These are phyloP conservation scores for Emmonsiellopsis sp. DNA, from an alignment of 2,329 filamentous ascomycete species.

Conservation along the genomic window DNA sequence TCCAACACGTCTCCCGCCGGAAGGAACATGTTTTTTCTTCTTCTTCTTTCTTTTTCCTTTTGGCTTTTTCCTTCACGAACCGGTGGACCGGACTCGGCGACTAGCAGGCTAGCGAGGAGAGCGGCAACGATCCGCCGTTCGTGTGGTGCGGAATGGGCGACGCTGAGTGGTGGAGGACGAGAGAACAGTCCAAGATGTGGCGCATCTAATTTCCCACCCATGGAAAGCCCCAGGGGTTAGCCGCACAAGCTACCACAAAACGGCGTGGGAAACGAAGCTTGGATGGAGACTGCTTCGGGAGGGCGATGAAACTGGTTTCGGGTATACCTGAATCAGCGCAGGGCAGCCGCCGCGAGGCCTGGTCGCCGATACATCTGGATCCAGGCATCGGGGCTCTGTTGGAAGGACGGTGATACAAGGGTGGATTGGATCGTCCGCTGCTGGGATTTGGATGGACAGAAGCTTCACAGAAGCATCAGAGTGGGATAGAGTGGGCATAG, in stretches of 20 bases:
- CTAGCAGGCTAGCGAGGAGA: not conserved
- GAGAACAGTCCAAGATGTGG: constrained; percentile 7
- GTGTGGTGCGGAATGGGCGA: not conserved
- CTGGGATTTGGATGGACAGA: no score
- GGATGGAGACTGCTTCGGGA: not conserved
- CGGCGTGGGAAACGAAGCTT: not conserved
- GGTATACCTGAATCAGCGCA: not conserved
- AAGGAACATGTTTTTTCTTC: not conserved
- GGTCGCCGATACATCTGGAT: no score
- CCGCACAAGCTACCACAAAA: not conserved
- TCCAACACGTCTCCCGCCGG: no score
- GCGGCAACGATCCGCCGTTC: not conserved
- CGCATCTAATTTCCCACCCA: constrained; percentile 14
- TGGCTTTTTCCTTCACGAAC: not conserved
- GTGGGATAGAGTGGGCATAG: no score
- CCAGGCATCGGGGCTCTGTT: no score
- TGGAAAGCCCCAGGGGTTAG: constrained; percentile 5
- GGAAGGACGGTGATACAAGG: no score
- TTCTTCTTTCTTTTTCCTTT: not conserved
- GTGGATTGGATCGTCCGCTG: no score
- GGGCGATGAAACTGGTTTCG: not conserved
- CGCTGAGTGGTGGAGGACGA: not conserved
- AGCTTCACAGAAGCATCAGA: no score
- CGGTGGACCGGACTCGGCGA: not conserved
- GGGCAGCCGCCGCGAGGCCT: not conserved